phyloP scores from a whole-genome alignment of 176 grass and related monocot species.

The Aechmea fasciata region DNA sequence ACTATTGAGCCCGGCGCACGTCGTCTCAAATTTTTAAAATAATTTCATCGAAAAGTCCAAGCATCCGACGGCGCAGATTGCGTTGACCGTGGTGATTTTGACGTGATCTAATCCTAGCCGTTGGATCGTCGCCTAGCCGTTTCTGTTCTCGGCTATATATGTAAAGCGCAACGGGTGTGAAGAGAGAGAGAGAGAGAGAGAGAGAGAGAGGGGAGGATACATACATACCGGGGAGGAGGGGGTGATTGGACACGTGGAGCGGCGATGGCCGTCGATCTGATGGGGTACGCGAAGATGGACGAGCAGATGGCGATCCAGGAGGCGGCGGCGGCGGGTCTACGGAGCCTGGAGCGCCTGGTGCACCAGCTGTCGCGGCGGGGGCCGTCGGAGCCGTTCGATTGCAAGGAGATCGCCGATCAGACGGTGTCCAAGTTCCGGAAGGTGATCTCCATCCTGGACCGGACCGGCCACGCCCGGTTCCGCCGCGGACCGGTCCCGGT shows the following conservation, averaged over 20 bases:
- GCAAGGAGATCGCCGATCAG: conserved; percentile 73
- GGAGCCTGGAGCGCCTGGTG: conserved; percentile 67
- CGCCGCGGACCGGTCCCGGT: conserved; percentile 40
- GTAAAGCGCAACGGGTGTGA: no score
- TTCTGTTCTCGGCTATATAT: no score
- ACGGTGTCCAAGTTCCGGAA: conserved; percentile 82
- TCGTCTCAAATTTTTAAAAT: neutral
- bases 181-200: no score
- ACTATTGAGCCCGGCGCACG: no score
- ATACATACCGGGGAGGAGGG: neutral
- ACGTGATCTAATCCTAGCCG: neutral
- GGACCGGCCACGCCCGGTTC: conserved; percentile 95
- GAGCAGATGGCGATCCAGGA: conserved; percentile 83
- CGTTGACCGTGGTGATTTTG: neutral
- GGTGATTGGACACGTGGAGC: conserved; percentile 1
- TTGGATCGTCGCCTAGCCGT: no score
- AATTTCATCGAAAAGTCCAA: conserved; percentile 27
- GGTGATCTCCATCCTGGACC: conserved; percentile 86
- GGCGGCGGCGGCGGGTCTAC: conserved; percentile 56
- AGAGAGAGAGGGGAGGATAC: no score
- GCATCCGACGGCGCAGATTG: conserved; percentile 23
- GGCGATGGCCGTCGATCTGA: conserved; percentile 59
- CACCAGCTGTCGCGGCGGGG: conserved; percentile 41
- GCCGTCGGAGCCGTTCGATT: conserved; percentile 25
- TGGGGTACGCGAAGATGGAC: conserved; percentile 50